These are phyloP conservation scores for Excoecaria agallocha DNA, from an alignment of 345 rosid species.

Conservation along the genomic window DNA sequence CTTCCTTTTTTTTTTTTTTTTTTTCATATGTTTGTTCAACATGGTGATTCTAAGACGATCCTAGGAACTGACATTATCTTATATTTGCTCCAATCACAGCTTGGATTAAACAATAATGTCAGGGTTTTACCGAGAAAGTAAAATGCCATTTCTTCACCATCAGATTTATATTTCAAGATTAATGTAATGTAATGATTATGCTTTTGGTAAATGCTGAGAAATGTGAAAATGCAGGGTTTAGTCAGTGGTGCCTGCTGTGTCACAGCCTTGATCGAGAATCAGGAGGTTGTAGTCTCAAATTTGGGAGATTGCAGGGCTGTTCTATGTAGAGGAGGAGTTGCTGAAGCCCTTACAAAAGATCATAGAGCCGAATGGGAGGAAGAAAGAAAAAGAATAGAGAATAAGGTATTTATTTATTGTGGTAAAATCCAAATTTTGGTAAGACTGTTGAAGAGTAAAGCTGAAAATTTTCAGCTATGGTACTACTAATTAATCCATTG, in stretches of 20 bases:
- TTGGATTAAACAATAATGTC: too few species aligned
- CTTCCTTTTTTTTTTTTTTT: too few species aligned
- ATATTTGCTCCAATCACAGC: too few species aligned
- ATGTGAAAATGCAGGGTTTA: slow-evolving; percentile 52
- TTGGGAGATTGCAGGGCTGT: slow-evolving; percentile 89
- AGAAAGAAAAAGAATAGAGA: slow-evolving; percentile 60
- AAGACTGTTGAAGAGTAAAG: background rate
- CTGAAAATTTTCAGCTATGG: background rate
- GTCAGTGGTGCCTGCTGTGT: slow-evolving; percentile 77
- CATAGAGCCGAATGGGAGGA: slow-evolving; percentile 61
- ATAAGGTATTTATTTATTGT: slow-evolving; percentile 28
- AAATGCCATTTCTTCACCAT: too few species aligned
- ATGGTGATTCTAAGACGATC: too few species aligned
- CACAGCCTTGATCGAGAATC: slow-evolving; percentile 60
- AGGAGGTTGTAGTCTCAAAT: slow-evolving; percentile 60
- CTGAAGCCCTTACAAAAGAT: slow-evolving; percentile 68
- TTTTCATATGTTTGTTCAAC: too few species aligned
- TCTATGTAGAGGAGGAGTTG: slow-evolving; percentile 58
- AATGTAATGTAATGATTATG: too few species aligned
- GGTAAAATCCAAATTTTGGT: background rate
- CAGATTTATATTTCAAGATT: background rate
- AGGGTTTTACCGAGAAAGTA: too few species aligned
- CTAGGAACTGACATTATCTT: too few species aligned
- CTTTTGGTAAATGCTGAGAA: slow-evolving; percentile 1
- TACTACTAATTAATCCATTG: background rate